Base-by-base conservation (phyloP, 257 asterid genomes). In the Avicennia marina region DNA sequence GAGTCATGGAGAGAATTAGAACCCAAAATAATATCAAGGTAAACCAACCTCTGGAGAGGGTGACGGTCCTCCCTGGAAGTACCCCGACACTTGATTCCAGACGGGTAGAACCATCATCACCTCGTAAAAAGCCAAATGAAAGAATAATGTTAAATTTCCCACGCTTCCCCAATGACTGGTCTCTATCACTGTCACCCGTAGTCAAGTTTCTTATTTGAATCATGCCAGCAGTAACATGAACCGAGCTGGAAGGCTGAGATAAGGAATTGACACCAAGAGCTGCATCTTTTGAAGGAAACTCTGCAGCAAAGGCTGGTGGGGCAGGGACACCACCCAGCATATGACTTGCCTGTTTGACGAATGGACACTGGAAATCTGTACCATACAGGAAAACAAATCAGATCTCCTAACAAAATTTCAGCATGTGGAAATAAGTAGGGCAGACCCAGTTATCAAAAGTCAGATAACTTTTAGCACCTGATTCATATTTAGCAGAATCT, bases 281-380 rank as follows among this genome's bases (percentile, higher is more conserved):
- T 0, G 77, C 75, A 40, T 70, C 76, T 61, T 93, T 84, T 10
- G 89, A 63, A 52, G 97, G 89, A 24, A 84, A 82, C 64, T 93
- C 99, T 7, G 94, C 64, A 48, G 99, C 97, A 71, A 84, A 63
- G 56, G 97, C 97, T 6, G 95, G 85, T 19, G 97, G 91, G 57
- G 97, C 94, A 13, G 77, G 84, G 70, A 82, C 64, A 77, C 78
- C 69, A 58, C 85, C 91, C 87, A 89, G 51, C 96, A 89, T 82
- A 2, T 68, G 81, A 56, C 89, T 89, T 8, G 99, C 94, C 56
- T 82, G 70, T 65, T 81, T 81, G 60, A 74, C 53, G 67, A 74
- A 86, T 43, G 95, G 89, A 66, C 79, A 54, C 38, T 76, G 75
- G 60, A 44, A 46, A 70, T 74, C 96, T 90, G 91, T 65, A 67